Evolutionary conservation across 2,329 filamentous ascomycete species (phyloP), one percentile per base, ranked within the genome.

Genomic region (Penicillium sp.): DNA sequence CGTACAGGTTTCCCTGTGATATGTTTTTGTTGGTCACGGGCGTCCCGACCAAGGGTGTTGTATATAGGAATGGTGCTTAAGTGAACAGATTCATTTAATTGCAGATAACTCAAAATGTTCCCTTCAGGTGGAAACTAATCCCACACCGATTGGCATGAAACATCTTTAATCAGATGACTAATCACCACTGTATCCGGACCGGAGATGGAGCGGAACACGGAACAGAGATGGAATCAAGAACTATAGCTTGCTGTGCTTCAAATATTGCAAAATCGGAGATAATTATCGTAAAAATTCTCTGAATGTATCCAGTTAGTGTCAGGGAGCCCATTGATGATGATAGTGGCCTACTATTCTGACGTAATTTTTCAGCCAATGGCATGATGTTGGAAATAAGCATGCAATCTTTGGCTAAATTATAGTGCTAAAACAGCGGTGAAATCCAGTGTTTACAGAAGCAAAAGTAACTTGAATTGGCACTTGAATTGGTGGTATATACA

Each of bases 401-500:
- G 8, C 22, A 46, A 29, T 9, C 16, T 9, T 46, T 29, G 44
- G 44, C 44, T 26, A 11, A 9, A n/a, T n/a, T 29, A 8, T 2
- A 11, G 13, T 16, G 10, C 10, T 29, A 19, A 22, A 41, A 41
- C 24, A 29, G 21, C 24, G 26, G 26, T 26, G 16, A 33, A 26
- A 13, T 11, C n/a, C 10, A 22, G 44, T 19, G 16, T n/a, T 29
- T 37, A 37, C 13, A 35, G 43, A 63, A 62, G 61, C 60, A 68
- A 64, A 58, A 56, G 59, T 63, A 66, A 61, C 65, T 62, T 62
- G 60, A 57, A 71, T 72, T 72, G 70, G 65, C 63, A 62, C 68
- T 68, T 60, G 66, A 64, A 65, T 65, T 63, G 62, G 60, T 65
- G 50, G 67, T 74, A 74, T 74, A 66, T 74, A 74, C 72, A 74